These are phyloP conservation scores for Gentiana straminea DNA, from an alignment of 257 asterid species.

Conservation along the genomic window DNA sequence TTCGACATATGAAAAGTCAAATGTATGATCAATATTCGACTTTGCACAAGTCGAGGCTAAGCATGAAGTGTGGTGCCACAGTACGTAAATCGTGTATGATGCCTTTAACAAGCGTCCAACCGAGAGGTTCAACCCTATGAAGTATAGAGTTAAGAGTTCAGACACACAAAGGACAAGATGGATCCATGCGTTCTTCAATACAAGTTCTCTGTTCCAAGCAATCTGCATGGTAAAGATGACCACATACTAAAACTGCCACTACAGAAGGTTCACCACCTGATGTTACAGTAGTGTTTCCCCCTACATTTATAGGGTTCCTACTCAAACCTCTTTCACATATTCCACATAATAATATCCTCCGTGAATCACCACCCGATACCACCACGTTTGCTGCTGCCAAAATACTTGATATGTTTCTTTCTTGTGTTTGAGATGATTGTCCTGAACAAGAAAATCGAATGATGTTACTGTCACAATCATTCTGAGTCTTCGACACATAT, in stretches of 20 bases:
- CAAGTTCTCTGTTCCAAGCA: slow-evolving; percentile 63
- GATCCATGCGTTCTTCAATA: slow-evolving; percentile 43
- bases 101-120: no score
- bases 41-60: no score
- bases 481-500: no score
- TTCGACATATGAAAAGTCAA: no score
- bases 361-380: slow-evolving; percentile 22
- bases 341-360: slow-evolving; percentile 43
- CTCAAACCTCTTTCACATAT: slow-evolving; percentile 58
- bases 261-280: slow-evolving; percentile 43
- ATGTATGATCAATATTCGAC: no score
- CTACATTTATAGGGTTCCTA: slow-evolving; percentile 32
- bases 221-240: slow-evolving; percentile 75
- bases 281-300: slow-evolving; percentile 23
- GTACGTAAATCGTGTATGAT: no score
- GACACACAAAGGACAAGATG: slow-evolving; percentile 56
- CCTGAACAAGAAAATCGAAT: slow-evolving; percentile 23
- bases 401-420: slow-evolving; percentile 32
- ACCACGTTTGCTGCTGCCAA: slow-evolving; percentile 21
- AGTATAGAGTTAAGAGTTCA: no score
- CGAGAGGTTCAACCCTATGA: no score
- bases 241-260: slow-evolving; percentile 74
- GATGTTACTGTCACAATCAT: neutral
- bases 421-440: slow-evolving; percentile 34
- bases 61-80: no score